Evolutionary conservation across 768 basidiomycete species (phyloP).

Genomic region (Calocybe cyanea): DNA sequence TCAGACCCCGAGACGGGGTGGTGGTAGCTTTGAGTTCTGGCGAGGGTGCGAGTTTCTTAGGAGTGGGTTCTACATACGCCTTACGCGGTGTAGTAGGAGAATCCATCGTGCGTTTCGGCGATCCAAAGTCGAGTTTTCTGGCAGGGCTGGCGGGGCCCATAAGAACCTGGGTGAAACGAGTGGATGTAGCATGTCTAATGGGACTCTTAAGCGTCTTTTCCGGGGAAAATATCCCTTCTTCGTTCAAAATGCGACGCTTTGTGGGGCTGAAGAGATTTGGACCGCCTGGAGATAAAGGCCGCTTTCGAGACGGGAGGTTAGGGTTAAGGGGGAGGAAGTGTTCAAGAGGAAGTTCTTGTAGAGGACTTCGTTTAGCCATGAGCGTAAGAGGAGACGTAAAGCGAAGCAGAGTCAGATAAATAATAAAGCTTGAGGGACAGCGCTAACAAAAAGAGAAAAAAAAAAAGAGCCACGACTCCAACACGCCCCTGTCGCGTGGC

Average conservation of each 20-base stretch:
- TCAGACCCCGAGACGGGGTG: constrained; percentile 1
- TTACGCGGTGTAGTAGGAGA: constrained; percentile 11
- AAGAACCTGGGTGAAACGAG: constrained; percentile 22
- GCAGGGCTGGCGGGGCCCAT: constrained; percentile 39
- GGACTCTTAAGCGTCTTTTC: constrained; percentile 35
- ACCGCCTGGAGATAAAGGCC: constrained; percentile 55
- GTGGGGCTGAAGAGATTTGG: constrained; percentile 52
- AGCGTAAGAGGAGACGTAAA: constrained; percentile 7
- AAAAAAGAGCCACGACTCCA: constrained; percentile 2
- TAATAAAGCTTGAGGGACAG: not conserved
- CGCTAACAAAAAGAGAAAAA: constrained; percentile 3
- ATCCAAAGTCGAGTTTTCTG: constrained; percentile 50
- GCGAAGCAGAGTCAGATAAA: not conserved
- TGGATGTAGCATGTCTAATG: constrained; percentile 14
- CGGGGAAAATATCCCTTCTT: constrained; percentile 44
- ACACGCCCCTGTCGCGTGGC: constrained; percentile 8
- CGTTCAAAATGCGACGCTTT: constrained; percentile 63
- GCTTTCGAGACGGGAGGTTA: constrained; percentile 40
- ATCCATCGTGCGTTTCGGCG: constrained; percentile 25
- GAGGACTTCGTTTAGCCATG: constrained; percentile 48
- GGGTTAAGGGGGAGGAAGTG: constrained; percentile 40
- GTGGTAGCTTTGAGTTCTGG: constrained; percentile 20
- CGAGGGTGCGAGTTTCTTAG: constrained; percentile 24
- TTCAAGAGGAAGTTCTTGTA: constrained; percentile 59
- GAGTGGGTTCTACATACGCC: constrained; percentile 13